Base-by-base conservation (phyloP, 768 basidiomycete species). In the Hypsizygus marmoreus region DNA sequence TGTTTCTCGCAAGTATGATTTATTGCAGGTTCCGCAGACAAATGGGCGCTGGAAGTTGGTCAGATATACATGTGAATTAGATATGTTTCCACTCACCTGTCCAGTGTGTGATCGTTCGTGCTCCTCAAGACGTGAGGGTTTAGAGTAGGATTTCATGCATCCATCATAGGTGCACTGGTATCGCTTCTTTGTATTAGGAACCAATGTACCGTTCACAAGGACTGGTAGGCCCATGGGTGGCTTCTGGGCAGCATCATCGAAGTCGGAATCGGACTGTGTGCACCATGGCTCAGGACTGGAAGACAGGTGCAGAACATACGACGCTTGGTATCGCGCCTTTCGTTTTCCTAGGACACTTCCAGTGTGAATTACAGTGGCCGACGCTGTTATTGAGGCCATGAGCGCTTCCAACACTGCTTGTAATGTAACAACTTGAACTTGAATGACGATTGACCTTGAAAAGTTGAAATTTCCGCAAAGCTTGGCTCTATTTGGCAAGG, bases 61-160 rank as follows among this genome's bases (percentile, higher is more conserved):
- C 32, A 47, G 33, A 42, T 8, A 6, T 23, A 47, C 22, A 28
- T 22, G 16, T 26, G 6, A 22, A 35, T 45, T 14, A n/a, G 41
- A 30, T 10, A 19, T 57, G 72, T 61, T 35, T 16, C 6, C 12
- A 60, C 61, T 41, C 43, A 95, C 93, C 70, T 90, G 81, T 55
- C 95, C 94, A 0, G 92, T 93, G 70, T 99, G 95, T 6, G 86
- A 82, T 26, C 94, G 76, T 53, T 84, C 73, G 60, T 98, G 95
- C 64, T 97, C 95, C 35, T 78, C 81, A 46, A 98, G 71, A 32
- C 94, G 79, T 2, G 85, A 86, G 0, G 89, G 91, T 56, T 97
- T 95, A 3, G 84, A 74, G 62, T 95, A 98, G 0, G 84, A 73
- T 63, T 94, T 98, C 24, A 68, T 68, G 57, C 95, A 98, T 2